Evolutionary conservation across 108 stramenopile genomes (phyloP), one percentile per base, ranked within the genome.

Genomic region (Epithemia pelagica): DNA sequence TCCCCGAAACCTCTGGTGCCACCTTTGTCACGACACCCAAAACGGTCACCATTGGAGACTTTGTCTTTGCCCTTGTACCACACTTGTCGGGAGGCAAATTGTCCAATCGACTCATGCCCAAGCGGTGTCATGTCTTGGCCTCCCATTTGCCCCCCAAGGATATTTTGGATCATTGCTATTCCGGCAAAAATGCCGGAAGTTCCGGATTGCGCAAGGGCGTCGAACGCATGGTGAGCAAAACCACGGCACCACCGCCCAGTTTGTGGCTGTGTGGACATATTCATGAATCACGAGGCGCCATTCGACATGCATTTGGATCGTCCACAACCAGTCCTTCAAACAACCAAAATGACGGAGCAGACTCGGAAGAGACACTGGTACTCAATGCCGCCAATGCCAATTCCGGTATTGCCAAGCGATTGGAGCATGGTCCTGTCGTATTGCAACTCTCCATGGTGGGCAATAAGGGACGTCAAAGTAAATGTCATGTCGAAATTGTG

Each of bases 331-430:
- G 15, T 46, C 5, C 15, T 15, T 10, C 5, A 10, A 46, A 46
- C 37, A 46, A 46, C 15, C 37, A 10, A 5, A 15, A 46, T 15
- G n/a, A n/a, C n/a, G n/a, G n/a, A n/a, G n/a, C n/a, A n/a, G n/a
- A n/a, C n/a, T n/a, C n/a, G n/a, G 30, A 71, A 0, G 58, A 68
- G 37, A 90, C 89, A 5, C 69, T 76, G 52, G 81, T 90, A 19
- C 70, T 90, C 19, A 90, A 90, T 74, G 89, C 84, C 26, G 74
- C 86, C 20, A 90, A 87, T 69, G 86, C 89, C 58, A 90, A 90
- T 73, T 56, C 60, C 33, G 89, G 89, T 1, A 69, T 72, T 37
- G 89, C 89, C 0, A 83, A 76, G 22, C 71, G 75, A 19, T 23
- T 90, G 15, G 72, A 68, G 20, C 69, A 81, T 54, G 89, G 86